Evolutionary conservation across 768 basidiomycete genomes (phyloP).

Genomic region (Mycena albidolilacea): DNA sequence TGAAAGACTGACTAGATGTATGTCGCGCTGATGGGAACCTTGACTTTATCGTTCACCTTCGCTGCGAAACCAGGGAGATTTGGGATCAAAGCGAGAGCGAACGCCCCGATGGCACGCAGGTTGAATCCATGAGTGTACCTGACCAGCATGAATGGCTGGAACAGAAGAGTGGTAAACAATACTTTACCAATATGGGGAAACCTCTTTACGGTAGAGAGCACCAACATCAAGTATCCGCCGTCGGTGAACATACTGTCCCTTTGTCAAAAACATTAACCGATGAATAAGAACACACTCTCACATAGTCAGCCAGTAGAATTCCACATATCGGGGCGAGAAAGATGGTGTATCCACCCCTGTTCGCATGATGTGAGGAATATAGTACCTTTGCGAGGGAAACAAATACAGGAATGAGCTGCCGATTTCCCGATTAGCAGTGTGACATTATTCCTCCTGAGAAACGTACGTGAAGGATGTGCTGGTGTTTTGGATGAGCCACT

Average conservation of each 20-base stretch:
- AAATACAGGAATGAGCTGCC: constrained; percentile 36
- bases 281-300: not conserved
- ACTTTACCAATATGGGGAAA: constrained; percentile 28
- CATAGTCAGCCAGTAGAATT: constrained; percentile 58
- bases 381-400: not conserved
- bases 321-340: constrained; percentile 77
- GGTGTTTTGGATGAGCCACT: constrained; percentile 70
- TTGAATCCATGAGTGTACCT: constrained; percentile 43
- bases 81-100: constrained; percentile 34
- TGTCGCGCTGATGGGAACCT: constrained; percentile 26
- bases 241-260: constrained; percentile 27
- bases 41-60: constrained; percentile 18
- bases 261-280: not conserved
- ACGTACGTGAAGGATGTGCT: constrained; percentile 68
- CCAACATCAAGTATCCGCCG: constrained; percentile 24
- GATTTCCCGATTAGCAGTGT: not conserved
- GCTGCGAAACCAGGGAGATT: constrained; percentile 36
- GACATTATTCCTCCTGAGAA: constrained; percentile 44
- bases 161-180: not conserved
- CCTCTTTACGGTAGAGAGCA: constrained; percentile 27
- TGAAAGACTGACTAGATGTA: constrained; percentile 33
- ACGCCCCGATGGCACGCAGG: constrained; percentile 38
- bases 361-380: not conserved
- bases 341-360: constrained; percentile 66
- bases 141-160: not conserved